A percentile compares a stretch with the other conserved stretches of the same genome.
These are phyloP conservation scores for Aspergillus proliferans DNA, from an alignment of 2,329 filamentous ascomycete genomes.

Conservation along the genomic window DNA sequence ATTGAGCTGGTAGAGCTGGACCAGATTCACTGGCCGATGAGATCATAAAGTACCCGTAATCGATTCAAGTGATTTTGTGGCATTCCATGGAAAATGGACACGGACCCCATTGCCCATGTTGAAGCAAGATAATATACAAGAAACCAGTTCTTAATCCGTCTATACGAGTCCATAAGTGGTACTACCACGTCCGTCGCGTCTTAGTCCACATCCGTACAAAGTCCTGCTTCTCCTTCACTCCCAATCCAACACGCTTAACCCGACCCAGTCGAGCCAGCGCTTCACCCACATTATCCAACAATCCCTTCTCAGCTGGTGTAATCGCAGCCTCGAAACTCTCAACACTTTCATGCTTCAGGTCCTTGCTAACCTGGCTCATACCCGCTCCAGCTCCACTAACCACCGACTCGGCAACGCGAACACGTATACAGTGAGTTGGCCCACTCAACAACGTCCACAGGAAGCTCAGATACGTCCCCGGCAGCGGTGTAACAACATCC, in stretches of 20 bases:
- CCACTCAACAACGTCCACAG: constrained; percentile 80
- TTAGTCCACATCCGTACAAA: constrained; percentile 69
- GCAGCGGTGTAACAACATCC: constrained; percentile 86
- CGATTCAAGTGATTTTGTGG: too few species aligned
- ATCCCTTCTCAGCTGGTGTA: constrained; percentile 55
- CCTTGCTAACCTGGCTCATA: constrained; percentile 17
- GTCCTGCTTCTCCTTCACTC: constrained; percentile 70
- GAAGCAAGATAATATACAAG: too few species aligned
- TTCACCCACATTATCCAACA: constrained; percentile 76
- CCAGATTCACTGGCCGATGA: too few species aligned
- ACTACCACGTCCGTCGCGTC: constrained; percentile 27
- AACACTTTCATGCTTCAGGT: constrained; percentile 41
- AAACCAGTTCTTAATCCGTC: too few species aligned
- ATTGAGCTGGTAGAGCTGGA: too few species aligned
- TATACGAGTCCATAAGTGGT: background rate
- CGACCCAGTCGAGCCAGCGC: constrained; percentile 79
- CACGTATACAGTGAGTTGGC: constrained; percentile 82
- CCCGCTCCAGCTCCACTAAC: constrained; percentile 14
- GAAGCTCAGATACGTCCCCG: constrained; percentile 65
- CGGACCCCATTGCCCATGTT: too few species aligned
- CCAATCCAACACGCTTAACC: constrained; percentile 82
- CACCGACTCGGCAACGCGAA: constrained; percentile 77
- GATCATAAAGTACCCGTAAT: too few species aligned
- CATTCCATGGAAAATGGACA: too few species aligned
- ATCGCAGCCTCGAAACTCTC: constrained; percentile 37